Conservation (phyloP, 202 grass and related monocot genomes). For the Saccharum hybrid region DNA sequence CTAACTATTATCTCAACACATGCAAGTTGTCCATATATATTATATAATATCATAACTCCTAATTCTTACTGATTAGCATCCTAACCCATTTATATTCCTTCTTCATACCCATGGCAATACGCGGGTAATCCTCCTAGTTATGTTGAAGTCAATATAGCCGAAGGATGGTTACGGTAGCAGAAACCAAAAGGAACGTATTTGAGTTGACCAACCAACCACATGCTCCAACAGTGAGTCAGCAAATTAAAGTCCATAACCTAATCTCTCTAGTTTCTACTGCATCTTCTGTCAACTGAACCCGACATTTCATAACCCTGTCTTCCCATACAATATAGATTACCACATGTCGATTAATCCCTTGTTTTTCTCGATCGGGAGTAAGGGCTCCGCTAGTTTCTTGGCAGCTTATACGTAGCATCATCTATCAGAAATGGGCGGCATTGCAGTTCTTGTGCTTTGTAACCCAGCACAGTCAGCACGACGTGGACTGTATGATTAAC, state of each 20-base stretch:
- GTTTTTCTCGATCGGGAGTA: no score
- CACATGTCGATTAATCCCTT: no score
- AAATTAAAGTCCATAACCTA: neutral
- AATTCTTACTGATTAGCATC: no score
- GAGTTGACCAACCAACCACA: neutral
- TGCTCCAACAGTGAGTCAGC: neutral
- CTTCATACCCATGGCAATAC: no score
- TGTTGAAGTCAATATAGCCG: neutral
- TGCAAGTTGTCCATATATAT: no score
- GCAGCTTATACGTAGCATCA: neutral
- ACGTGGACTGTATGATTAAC: neutral
- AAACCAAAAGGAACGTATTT: neutral
- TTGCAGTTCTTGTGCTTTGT: neutral
- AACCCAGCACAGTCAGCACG: constrained; percentile 26
- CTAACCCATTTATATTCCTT: no score
- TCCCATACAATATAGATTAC: no score
- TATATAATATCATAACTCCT: no score
- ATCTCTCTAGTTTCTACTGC: neutral
- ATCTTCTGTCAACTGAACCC: neutral
- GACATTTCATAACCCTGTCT: neutral
- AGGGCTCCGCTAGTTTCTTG: no score
- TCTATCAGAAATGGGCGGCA: neutral
- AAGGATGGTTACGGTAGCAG: neutral
- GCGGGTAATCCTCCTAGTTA: no score
- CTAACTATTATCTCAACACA: no score